Evolutionary conservation across 768 basidiomycete species (phyloP).

Genomic region (Lenzites betulinus): DNA sequence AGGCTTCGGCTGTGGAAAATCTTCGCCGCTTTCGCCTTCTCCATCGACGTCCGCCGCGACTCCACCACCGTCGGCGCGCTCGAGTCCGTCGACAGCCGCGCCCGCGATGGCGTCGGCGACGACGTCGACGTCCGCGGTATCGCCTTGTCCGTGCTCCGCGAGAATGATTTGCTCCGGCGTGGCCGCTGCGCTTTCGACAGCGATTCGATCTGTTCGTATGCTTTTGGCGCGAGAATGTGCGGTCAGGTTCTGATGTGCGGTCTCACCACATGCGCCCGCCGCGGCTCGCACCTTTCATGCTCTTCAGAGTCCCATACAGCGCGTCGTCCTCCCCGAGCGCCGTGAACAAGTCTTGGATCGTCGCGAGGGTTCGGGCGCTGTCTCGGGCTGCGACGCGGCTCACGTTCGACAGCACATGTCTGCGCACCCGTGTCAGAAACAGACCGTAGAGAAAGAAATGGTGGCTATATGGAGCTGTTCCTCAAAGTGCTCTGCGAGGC

Average conservation of each 20-base stretch:
- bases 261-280: neutral
- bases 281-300: conserved; percentile 71
- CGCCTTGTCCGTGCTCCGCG: conserved; percentile 50
- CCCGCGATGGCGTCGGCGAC: conserved; percentile 36
- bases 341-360: conserved; percentile 78
- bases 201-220: conserved; percentile 77
- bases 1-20: conserved; percentile 56
- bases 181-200: conserved; percentile 59
- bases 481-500: too few relatives aligned
- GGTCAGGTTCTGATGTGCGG: neutral
- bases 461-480: too few relatives aligned
- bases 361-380: conserved; percentile 75
- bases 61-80: conserved; percentile 24
- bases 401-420: conserved; percentile 83
- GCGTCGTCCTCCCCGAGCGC: conserved; percentile 90
- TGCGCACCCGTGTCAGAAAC: conserved; percentile 32
- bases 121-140: conserved; percentile 45
- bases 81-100: conserved; percentile 44
- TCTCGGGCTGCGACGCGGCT: conserved; percentile 85
- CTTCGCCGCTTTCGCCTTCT: conserved; percentile 63
- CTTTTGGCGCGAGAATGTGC: conserved; percentile 39
- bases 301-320: conserved; percentile 82
- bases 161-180: conserved; percentile 70
- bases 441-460: too few relatives aligned
- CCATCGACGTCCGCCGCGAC: conserved; percentile 54